Conservation (phyloP, 345 rosid species). For the Lenwebbia sp. region DNA sequence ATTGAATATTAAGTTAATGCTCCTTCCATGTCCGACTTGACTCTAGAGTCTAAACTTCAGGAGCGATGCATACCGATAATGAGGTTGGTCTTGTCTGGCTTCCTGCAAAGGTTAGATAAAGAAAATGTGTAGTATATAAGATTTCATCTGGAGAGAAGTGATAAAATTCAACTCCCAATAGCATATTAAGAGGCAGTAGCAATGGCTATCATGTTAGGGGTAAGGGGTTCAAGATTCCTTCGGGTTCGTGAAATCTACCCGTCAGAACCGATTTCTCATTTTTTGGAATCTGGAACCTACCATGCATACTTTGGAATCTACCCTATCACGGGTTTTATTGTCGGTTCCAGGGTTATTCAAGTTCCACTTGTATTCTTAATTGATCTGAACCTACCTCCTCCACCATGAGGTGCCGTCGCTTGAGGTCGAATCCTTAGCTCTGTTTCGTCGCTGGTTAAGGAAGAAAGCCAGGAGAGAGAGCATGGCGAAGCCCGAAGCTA, state of each 20-base stretch:
- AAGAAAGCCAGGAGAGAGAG: background rate
- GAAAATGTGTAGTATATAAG: background rate
- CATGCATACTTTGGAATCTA: no score
- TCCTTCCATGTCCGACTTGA: background rate
- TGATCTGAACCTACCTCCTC: no score
- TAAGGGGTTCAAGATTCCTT: no score
- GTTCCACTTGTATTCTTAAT: no score
- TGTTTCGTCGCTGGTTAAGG: background rate
- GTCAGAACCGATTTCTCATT: no score
- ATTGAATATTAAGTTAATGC: background rate
- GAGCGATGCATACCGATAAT: background rate
- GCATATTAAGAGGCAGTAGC: background rate
- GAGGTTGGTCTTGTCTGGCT: background rate
- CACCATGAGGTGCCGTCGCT: background rate
- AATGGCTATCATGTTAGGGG: no score
- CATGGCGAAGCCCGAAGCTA: background rate
- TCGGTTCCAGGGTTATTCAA: no score
- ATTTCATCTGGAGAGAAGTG: background rate
- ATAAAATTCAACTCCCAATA: background rate
- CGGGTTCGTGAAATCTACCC: no score
- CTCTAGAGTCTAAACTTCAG: background rate
- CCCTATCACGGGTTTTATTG: no score
- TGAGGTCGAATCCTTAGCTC: background rate
- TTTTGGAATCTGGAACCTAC: no score
- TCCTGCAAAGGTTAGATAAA: background rate